Conservation (phyloP, 371 early-diverging fungal genomes). For the Mucor saturninus region DNA sequence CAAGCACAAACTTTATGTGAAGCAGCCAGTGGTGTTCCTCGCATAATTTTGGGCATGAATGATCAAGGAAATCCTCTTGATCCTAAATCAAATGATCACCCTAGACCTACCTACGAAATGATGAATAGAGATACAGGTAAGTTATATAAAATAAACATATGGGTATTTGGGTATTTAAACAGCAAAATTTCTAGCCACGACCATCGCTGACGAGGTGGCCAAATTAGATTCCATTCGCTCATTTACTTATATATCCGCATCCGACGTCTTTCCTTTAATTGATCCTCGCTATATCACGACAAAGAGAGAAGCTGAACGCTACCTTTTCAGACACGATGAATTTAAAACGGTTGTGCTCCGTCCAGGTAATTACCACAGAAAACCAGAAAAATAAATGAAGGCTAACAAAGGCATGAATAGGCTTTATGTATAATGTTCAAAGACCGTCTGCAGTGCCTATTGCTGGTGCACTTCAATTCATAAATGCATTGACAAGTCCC, state of each 20-base stretch:
- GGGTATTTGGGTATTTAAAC: not conserved
- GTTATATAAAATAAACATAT: not conserved
- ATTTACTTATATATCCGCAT: slow-evolving; percentile 76
- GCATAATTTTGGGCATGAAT: slow-evolving; percentile 36
- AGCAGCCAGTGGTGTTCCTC: slow-evolving; percentile 29
- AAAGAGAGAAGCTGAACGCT: slow-evolving; percentile 74
- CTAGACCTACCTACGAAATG: slow-evolving; percentile 57
- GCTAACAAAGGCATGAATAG: slow-evolving; percentile 10
- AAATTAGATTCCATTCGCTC: slow-evolving; percentile 53
- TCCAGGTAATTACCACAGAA: slow-evolving; percentile 50
- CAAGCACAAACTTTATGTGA: slow-evolving; percentile 55
- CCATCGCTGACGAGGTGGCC: slow-evolving; percentile 57
- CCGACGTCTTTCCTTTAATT: slow-evolving; percentile 69
- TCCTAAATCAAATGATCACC: slow-evolving; percentile 20
- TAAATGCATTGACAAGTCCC: slow-evolving; percentile 53
- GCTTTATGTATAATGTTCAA: slow-evolving; percentile 67
- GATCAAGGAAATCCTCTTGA: slow-evolving; percentile 55
- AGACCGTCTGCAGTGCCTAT: slow-evolving; percentile 66
- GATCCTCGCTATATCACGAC: slow-evolving; percentile 76
- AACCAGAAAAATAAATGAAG: not conserved
- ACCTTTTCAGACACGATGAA: slow-evolving; percentile 53
- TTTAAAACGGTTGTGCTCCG: slow-evolving; percentile 69
- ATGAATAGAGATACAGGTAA: slow-evolving; percentile 80
- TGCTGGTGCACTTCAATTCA: slow-evolving; percentile 57
- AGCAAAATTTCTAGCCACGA: slow-evolving; percentile 39